These are phyloP conservation scores for Arthrocladium fulminans DNA, from an alignment of 2,329 filamentous ascomycete species.

Conservation along the genomic window DNA sequence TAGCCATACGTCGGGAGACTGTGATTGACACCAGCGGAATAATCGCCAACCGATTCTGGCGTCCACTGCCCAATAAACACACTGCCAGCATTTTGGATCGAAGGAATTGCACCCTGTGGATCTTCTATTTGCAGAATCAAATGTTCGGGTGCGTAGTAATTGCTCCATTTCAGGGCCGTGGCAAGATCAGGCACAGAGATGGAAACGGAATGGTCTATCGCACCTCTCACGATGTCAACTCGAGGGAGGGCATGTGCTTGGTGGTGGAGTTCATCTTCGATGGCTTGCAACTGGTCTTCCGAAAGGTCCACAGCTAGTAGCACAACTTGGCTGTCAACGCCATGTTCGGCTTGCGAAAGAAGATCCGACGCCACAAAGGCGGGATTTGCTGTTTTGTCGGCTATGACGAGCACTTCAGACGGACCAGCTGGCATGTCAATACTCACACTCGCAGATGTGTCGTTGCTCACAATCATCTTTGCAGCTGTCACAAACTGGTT, in stretches of 20 bases:
- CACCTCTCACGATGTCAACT: slow-evolving; percentile 83
- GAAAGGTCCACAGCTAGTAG: slow-evolving; percentile 73
- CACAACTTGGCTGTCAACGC: slow-evolving; percentile 90
- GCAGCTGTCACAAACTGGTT: slow-evolving; percentile 98
- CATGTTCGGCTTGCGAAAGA: slow-evolving; percentile 91
- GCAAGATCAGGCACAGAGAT: slow-evolving; percentile 63
- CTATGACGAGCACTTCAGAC: slow-evolving; percentile 92
- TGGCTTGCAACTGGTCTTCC: slow-evolving; percentile 64
- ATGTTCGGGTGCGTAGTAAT: slow-evolving; percentile 92
- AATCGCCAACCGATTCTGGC: slow-evolving; percentile 94
- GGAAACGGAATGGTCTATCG: slow-evolving; percentile 86
- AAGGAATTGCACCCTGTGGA: slow-evolving; percentile 62
- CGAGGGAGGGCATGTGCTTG: slow-evolving; percentile 82
- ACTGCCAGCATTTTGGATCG: slow-evolving; percentile 87
- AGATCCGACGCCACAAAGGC: slow-evolving; percentile 94
- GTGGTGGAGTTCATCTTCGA: slow-evolving; percentile 81
- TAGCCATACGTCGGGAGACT: slow-evolving; percentile 95
- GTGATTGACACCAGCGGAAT: slow-evolving; percentile 96
- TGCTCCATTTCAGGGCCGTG: slow-evolving; percentile 74
- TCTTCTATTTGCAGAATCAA: slow-evolving; percentile 82
- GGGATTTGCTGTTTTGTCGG: slow-evolving; percentile 78
- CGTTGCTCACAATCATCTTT: slow-evolving; percentile 97
- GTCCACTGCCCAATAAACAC: slow-evolving; percentile 97
- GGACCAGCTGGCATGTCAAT: slow-evolving; percentile 99
- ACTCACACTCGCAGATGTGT: slow-evolving; percentile 86